Conservation (phyloP, 176 grass and related monocot species). For the Triticum turgidum region DNA sequence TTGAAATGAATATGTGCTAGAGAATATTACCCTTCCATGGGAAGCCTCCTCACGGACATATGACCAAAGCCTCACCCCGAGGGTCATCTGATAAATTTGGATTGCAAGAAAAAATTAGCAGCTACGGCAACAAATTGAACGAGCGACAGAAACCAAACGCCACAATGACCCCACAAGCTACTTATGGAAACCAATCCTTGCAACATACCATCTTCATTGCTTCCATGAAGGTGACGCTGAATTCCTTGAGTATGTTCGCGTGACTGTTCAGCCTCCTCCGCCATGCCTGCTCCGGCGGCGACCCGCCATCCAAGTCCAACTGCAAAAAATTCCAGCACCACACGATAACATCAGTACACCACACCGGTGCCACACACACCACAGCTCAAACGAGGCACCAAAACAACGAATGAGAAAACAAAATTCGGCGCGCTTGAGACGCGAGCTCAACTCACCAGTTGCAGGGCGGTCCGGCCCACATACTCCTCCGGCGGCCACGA, state of each 20-base stretch:
- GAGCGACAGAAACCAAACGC: background rate
- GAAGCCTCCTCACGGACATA: conserved; percentile 99
- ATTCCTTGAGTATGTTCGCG: conserved; percentile 94
- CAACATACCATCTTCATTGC: conserved; percentile 87
- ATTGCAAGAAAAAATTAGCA: conserved; percentile 15
- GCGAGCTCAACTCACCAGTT: conserved; percentile 59
- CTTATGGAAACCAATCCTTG: background rate
- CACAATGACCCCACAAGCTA: background rate
- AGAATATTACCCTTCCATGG: conserved; percentile 78
- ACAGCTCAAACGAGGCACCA: background rate
- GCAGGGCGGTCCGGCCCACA: conserved; percentile 59
- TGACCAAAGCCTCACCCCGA: conserved; percentile 94
- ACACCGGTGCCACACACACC: background rate
- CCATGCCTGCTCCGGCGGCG: conserved; percentile 93
- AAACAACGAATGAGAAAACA: background rate
- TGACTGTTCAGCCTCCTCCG: conserved; percentile 83
- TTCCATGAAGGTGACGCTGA: conserved; percentile 98
- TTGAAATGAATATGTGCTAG: background rate
- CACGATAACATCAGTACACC: background rate
- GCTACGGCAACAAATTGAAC: background rate
- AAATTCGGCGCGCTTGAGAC: background rate
- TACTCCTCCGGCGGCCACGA: conserved; percentile 98
- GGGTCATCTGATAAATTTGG: conserved; percentile 57
- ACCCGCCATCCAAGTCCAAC: conserved; percentile 90
- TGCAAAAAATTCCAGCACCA: conserved; percentile 25